These are phyloP conservation scores for Forsythia suspensa DNA, from an alignment of 257 asterid species.

Conservation along the genomic window DNA sequence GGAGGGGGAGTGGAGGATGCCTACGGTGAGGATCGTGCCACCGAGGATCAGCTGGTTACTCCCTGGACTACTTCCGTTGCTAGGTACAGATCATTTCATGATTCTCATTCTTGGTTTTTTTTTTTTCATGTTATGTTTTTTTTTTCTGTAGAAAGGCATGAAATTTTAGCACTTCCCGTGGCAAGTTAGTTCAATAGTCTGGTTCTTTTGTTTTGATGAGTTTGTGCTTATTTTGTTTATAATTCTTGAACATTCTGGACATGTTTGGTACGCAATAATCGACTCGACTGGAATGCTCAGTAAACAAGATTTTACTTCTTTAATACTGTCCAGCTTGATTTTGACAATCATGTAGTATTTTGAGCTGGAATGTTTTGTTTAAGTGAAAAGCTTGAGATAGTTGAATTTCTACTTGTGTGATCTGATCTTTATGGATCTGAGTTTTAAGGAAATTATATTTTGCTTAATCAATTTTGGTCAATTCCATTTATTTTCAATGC, in stretches of 20 bases:
- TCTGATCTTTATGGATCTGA: not conserved
- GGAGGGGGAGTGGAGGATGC: slow-evolving; percentile 88
- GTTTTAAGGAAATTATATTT: not conserved
- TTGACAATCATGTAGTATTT: not conserved
- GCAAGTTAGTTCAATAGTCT: not conserved
- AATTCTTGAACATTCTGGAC: not conserved
- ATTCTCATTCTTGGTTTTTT: not conserved
- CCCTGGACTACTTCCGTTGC: slow-evolving; percentile 82
- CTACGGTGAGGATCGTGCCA: slow-evolving; percentile 89
- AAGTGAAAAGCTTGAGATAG: not conserved
- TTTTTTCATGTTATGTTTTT: not conserved
- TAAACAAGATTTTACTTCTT: not conserved
- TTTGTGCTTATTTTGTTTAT: not conserved
- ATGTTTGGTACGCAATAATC: not conserved
- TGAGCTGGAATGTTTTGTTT: slow-evolving; percentile 12
- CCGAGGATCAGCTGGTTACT: slow-evolving; percentile 76
- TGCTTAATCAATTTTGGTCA: not conserved
- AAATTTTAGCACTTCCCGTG: not conserved
- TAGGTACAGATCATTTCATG: slow-evolving; percentile 34
- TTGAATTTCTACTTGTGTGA: not conserved
- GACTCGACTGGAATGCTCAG: not conserved
- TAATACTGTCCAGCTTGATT: not conserved
- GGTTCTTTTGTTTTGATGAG: not conserved
- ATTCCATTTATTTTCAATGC: too few relatives aligned
- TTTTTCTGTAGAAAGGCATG: not conserved